Conservation (phyloP, 257 asterid species). For the Penstemon barbatus region DNA sequence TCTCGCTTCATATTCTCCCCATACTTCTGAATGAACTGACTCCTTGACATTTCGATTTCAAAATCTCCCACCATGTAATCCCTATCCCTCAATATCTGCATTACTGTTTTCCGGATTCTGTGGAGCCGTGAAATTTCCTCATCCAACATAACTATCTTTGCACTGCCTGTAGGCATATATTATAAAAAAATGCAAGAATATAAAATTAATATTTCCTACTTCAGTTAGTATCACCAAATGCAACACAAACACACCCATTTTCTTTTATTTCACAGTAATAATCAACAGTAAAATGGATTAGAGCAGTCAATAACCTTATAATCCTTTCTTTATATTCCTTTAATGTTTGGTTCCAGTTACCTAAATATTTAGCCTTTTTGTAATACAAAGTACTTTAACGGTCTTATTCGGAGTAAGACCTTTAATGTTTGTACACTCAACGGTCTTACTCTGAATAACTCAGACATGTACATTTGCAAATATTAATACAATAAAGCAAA, state of each 20-base stretch:
- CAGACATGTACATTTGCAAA: too few species aligned
- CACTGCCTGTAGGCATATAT: slow-evolving; percentile 19
- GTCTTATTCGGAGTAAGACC: too few species aligned
- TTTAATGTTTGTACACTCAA: too few species aligned
- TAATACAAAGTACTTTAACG: too few species aligned
- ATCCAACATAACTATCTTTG: slow-evolving; percentile 42
- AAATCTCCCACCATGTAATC: slow-evolving; percentile 43
- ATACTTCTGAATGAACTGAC: slow-evolving; percentile 45
- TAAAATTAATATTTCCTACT: slow-evolving; percentile 16
- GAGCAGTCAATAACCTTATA: too few species aligned
- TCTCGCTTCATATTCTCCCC: slow-evolving; percentile 80
- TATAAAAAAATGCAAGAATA: not conserved
- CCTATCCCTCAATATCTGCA: slow-evolving; percentile 54
- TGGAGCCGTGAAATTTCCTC: slow-evolving; percentile 44
- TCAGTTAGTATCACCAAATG: not conserved
- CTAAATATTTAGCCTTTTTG: too few species aligned
- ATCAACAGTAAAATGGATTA: too few species aligned
- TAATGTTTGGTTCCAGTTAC: too few species aligned
- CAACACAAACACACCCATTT: not conserved
- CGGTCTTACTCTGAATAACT: too few species aligned
- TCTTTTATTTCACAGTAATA: too few species aligned
- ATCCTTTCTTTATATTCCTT: too few species aligned
- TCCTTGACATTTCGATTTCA: slow-evolving; percentile 48
- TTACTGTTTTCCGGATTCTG: slow-evolving; percentile 44
- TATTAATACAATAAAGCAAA: too few species aligned